These are phyloP conservation scores for Penicillium silybi DNA, from an alignment of 495 filamentous ascomycete species.

Conservation along the genomic window DNA sequence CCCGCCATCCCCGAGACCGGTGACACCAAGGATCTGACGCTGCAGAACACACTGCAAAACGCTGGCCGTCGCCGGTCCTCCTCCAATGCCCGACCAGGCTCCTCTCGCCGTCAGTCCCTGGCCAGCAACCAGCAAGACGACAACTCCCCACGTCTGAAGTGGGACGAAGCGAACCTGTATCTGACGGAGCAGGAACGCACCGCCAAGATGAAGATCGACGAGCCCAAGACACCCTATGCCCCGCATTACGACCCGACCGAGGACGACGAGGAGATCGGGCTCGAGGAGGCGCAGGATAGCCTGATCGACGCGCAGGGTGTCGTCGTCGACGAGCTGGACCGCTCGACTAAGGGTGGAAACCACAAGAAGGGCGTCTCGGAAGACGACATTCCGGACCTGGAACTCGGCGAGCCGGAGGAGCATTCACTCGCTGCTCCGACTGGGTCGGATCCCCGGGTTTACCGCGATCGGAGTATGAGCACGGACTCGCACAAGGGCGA, in stretches of 20 bases:
- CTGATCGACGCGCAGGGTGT: constrained; percentile 56
- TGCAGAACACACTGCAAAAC: constrained; percentile 91
- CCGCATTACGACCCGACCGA: constrained; percentile 84
- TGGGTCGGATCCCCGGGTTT: constrained; percentile 34
- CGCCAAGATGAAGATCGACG: constrained; percentile 96
- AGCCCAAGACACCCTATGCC: constrained; percentile 96
- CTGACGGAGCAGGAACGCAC: constrained; percentile 92
- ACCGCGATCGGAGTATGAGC: constrained; percentile 45
- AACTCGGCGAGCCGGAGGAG: constrained; percentile 93
- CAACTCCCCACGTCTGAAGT: constrained; percentile 74
- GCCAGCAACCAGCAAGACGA: constrained; percentile 43
- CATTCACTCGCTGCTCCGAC: constrained; percentile 22
- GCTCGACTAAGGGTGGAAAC: constrained; percentile 29
- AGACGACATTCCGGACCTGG: constrained; percentile 86
- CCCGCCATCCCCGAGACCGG: constrained; percentile 25
- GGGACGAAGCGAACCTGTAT: constrained; percentile 97
- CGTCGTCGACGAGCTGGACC: constrained; percentile 71
- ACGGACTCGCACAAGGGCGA: constrained; percentile 53
- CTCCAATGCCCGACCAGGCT: constrained; percentile 56
- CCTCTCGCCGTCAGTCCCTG: constrained; percentile 67
- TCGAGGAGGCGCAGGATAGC: constrained; percentile 32
- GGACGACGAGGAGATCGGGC: constrained; percentile 69
- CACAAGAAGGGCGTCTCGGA: constrained; percentile 45
- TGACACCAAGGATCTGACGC: constrained; percentile 75
- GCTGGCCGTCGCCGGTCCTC: constrained; percentile 86